Percentiles rank a stretch among this genome's conserved stretches.
Evolutionary conservation across 148 eudicot species (phyloP).

Genomic region (Chenopodium album): DNA sequence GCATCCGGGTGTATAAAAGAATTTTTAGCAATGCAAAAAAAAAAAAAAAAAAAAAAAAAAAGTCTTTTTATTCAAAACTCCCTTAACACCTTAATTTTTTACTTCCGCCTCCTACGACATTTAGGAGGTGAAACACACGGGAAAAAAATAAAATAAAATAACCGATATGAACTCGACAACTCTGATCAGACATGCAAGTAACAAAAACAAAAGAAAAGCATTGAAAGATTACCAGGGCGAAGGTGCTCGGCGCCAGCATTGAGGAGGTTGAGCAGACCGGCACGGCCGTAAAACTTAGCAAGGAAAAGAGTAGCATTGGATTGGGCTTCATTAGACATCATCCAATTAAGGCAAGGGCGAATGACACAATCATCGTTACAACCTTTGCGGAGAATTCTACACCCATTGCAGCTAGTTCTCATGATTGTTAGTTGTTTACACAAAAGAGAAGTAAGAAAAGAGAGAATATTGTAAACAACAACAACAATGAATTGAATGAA

Average conservation of each 20-base stretch:
- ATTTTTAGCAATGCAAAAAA: too few species aligned
- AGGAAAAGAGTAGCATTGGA: conserved; percentile 62
- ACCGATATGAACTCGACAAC: background rate
- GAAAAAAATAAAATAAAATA: too few species aligned
- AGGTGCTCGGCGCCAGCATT: conserved; percentile 45
- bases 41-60: too few species aligned
- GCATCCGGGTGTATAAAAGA: too few species aligned
- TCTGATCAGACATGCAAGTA: background rate
- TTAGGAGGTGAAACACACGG: too few species aligned
- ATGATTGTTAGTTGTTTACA: conserved; percentile 3
- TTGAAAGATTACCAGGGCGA: conserved; percentile 43
- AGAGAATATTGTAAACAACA: background rate
- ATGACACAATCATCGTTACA: conserved; percentile 50
- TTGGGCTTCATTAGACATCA: conserved; percentile 46
- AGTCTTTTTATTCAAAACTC: too few species aligned
- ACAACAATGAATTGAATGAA: too few species aligned
- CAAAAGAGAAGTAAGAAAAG: background rate
- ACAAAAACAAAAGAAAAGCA: background rate
- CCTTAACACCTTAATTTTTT: too few species aligned
- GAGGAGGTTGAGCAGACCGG: conserved; percentile 61
- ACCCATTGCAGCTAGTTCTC: conserved; percentile 64
- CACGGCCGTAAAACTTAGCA: conserved; percentile 63
- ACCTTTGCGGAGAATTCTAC: conserved; percentile 56
- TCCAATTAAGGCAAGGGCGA: conserved; percentile 56
- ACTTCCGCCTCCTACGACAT: too few species aligned